Evolutionary conservation across 2,329 filamentous ascomycete genomes (phyloP).

Genomic region (Clarireedia homoeocarpa): DNA sequence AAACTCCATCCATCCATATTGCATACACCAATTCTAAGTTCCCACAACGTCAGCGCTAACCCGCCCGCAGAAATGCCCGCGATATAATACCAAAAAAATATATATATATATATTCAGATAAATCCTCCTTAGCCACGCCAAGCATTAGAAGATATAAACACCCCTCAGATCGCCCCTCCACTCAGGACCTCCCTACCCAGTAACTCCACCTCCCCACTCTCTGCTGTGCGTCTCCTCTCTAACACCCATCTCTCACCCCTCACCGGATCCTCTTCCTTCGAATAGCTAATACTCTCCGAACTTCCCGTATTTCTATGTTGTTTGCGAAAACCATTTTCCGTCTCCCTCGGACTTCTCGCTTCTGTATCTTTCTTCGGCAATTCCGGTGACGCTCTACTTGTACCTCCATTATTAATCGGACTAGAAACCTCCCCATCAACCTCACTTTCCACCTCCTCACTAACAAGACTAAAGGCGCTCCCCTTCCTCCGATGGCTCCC

Average conservation of each 20-base stretch:
- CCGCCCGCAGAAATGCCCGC: not conserved
- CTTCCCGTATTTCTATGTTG: slow-evolving; percentile 46
- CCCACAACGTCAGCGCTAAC: too few relatives aligned
- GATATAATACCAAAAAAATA: not conserved
- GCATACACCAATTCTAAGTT: too few relatives aligned
- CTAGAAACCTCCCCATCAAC: not conserved
- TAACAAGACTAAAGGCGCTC: slow-evolving; percentile 7
- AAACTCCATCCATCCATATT: too few relatives aligned
- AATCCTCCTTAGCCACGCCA: not conserved
- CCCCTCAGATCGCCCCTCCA: not conserved
- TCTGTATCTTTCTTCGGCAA: slow-evolving; percentile 5
- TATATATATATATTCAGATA: not conserved
- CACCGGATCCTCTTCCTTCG: slow-evolving; percentile 51
- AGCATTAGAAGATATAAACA: not conserved
- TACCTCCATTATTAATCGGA: slow-evolving; percentile 30
- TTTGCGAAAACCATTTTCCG: slow-evolving; percentile 14
- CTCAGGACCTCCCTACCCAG: slow-evolving; percentile 49
- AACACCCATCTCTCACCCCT: slow-evolving; percentile 56
- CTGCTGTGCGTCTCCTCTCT: slow-evolving; percentile 57
- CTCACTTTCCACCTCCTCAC: slow-evolving; percentile 8
- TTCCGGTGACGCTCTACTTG: not conserved
- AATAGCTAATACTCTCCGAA: slow-evolving; percentile 63
- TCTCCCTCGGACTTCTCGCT: slow-evolving; percentile 14
- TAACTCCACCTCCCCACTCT: slow-evolving; percentile 58
- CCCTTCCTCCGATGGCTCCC: slow-evolving; percentile 5